phyloP scores from a whole-genome alignment of 140 eudicot species.

The Senecio squalidus region DNA sequence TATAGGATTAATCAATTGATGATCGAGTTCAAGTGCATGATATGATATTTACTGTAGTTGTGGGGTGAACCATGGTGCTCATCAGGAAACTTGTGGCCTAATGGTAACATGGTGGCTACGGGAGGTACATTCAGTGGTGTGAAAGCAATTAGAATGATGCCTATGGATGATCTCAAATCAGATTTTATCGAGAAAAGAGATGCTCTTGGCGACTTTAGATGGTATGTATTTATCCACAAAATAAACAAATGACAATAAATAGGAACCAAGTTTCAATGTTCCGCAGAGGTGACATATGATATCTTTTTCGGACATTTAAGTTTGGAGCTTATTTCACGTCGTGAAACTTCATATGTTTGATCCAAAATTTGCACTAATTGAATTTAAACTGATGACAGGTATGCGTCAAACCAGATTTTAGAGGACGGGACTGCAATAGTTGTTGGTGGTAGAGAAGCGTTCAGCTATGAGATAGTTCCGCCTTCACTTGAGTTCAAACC shows the following conservation, averaged over 20 bases:
- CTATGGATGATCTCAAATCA: slow-evolving; percentile 19
- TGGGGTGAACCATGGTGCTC: slow-evolving; percentile 71
- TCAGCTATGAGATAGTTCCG: slow-evolving; percentile 51
- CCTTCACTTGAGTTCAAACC: slow-evolving; percentile 22
- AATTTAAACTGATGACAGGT: slow-evolving; percentile 23
- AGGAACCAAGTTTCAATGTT: too few relatives aligned
- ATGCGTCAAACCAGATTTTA: slow-evolving; percentile 43
- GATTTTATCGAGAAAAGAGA: slow-evolving; percentile 25
- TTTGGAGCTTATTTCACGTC: too few relatives aligned
- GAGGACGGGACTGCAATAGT: slow-evolving; percentile 46
- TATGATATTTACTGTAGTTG: slow-evolving; percentile 20
- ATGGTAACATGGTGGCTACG: slow-evolving; percentile 52
- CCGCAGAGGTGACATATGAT: too few relatives aligned
- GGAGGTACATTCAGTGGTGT: slow-evolving; percentile 52
- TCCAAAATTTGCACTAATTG: too few relatives aligned
- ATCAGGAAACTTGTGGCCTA: slow-evolving; percentile 45
- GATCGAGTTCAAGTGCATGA: not conserved
- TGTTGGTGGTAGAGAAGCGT: slow-evolving; percentile 58
- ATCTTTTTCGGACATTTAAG: not conserved
- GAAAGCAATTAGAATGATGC: slow-evolving; percentile 32
- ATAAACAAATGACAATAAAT: not conserved
- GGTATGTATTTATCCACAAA: slow-evolving; percentile 26
- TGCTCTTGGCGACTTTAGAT: slow-evolving; percentile 38
- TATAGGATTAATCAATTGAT: not conserved
- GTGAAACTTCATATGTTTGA: too few relatives aligned